Base-by-base conservation (phyloP, 2,329 filamentous ascomycete species). In the Raffaelea albimanens region DNA sequence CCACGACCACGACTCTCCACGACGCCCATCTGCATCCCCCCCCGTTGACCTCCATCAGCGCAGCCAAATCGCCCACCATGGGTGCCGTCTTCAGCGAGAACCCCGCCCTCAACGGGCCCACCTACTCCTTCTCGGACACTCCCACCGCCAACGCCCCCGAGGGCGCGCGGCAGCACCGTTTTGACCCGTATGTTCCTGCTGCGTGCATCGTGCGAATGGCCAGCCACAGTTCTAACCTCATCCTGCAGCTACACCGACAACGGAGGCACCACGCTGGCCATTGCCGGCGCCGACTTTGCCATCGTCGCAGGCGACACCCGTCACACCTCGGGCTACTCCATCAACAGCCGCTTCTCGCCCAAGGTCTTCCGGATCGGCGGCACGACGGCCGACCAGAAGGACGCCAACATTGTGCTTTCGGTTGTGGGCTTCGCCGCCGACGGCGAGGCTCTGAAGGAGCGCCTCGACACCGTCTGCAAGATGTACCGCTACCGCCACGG, bases 401-500 rank as follows among this genome's bases (percentile, higher is more conserved):
- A 90, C 58, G 86, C 88, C 45, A 86, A 82, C 47, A 86, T 98
- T 59, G 80, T 97, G 16, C 78, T 98, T 43, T 94, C 90, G 2
- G 91, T 98, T 0, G 91, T 95, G 40, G 93, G 93, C 42, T 98
- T 96, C 63, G 88, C 90, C 14, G 93, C 93, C 54, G 93, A 98
- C 65, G 93, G 93, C 51, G 82, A 90, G 60, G 91, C 93, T 33
- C 75, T 98, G 58, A 91, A 93, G 68, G 91, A 97, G 70, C 86
- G 88, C 55, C 80, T 97, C 54, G 91, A 97, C 64, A 83, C 87
- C 54, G 81, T 95, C 61, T 93, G 94, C 75, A 97, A 95, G 76
- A 95, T 97, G 84, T 97, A 97, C 80, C 87, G 86, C 61, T 96
- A 96, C 74, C 89, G 94, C 65, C 91, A 97, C 67, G 88, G 88